phyloP scores from a whole-genome alignment of 148 eudicot genomes.

The Dianthus caryophyllus region DNA sequence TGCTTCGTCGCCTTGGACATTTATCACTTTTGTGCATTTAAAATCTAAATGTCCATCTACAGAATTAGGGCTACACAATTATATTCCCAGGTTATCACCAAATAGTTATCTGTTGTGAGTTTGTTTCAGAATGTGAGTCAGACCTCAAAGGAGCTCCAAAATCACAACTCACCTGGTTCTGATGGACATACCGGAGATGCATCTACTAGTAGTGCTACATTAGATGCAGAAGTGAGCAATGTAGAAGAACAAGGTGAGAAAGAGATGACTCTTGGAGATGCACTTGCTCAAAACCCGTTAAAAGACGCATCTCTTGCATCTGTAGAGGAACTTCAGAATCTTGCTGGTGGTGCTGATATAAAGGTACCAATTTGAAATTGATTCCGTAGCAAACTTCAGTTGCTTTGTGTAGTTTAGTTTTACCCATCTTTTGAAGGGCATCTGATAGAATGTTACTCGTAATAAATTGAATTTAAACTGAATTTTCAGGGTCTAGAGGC shows the following conservation, averaged over 20 bases:
- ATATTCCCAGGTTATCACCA: too few relatives aligned
- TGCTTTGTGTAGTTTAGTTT: conserved; percentile 14
- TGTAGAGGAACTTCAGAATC: conserved; percentile 86
- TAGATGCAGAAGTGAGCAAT: conserved; percentile 41
- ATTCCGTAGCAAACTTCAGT: conserved; percentile 4
- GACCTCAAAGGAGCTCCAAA: conserved; percentile 39
- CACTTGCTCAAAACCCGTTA: conserved; percentile 41
- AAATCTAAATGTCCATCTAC: too few relatives aligned
- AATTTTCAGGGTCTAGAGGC: conserved; percentile 85
- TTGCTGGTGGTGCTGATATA: conserved; percentile 95
- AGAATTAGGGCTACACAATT: too few relatives aligned
- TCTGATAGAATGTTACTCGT: neutral
- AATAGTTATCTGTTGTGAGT: conserved; percentile 12
- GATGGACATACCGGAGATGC: conserved; percentile 34
- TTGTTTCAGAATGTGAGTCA: conserved; percentile 31
- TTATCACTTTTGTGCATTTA: too few relatives aligned
- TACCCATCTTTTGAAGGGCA: conserved; percentile 1
- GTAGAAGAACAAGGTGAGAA: conserved; percentile 41
- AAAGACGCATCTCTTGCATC: conserved; percentile 63
- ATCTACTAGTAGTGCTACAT: conserved; percentile 32
- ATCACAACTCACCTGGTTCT: conserved; percentile 32
- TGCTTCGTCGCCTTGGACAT: too few relatives aligned
- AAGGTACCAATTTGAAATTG: conserved; percentile 45
- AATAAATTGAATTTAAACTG: conserved; percentile 9
- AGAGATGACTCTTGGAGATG: conserved; percentile 51